Evolutionary conservation across 2,329 filamentous ascomycete species (phyloP), one percentile per base, ranked within the genome.

Genomic region (Fonsecaea multimorphosa): DNA sequence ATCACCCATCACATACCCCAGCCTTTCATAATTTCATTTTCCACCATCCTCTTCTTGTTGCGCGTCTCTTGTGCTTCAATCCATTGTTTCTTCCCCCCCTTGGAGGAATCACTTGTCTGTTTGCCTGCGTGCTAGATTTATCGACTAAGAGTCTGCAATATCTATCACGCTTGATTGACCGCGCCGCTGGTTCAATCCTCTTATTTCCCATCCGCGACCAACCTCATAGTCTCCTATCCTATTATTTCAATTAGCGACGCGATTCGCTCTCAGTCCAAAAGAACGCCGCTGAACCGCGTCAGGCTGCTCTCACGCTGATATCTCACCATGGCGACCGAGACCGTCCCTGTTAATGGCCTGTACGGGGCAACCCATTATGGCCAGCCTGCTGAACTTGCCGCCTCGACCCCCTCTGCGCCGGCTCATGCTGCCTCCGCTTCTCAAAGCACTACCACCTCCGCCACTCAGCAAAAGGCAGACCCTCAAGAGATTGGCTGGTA

Each of bases 401-500:
- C 71, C 8, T 72, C 71, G 29, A 68, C 68, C 34, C 71, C 71
- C 11, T 71, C 71, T 67, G 61, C 61, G 24, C 59, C 69, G 24
- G 51, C 56, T 55, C 71, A 72, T 61, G 61, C 60, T 29, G 31
- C 70, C 19, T 69, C 70, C 49, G 68, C 66, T 19, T 72, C 70
- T 58, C 71, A 72, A 46, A 70, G 70, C 64, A 71, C 70, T 16
- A 67, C 67, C 34, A 64, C 71, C 32, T 68, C 68, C 14, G 61
- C 65, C 54, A 58, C 75, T 27, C 81, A 84, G 44, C 58, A 51
- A 46, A 70, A 72, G 63, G 65, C 73, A 16, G 66, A 85, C 87
- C 69, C 83, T 82, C 74, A 97, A 97, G 84, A 98, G 83, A 93
- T 99, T 72, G 95, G 93, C 80, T 99, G 95, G 95, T 98, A 94